These are phyloP conservation scores for Metroxylon sagu DNA, from an alignment of 176 grass and related monocot genomes.

Conservation along the genomic window DNA sequence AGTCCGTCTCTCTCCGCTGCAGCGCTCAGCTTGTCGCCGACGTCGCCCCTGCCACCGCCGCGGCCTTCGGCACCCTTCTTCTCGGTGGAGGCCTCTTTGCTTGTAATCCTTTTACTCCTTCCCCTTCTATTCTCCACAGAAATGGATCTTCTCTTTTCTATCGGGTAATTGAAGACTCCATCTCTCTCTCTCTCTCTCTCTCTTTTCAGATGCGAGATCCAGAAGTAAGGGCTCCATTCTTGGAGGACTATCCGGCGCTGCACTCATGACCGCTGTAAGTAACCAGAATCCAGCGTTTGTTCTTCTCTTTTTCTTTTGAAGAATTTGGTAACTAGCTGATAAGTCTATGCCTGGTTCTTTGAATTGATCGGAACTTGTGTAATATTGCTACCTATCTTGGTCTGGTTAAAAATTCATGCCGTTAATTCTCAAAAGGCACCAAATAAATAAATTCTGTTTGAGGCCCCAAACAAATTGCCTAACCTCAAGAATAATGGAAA, in stretches of 20 bases:
- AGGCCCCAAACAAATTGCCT: too few relatives aligned
- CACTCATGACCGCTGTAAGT: slow-evolving; percentile 76
- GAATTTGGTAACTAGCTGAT: slow-evolving; percentile 1
- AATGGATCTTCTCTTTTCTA: not conserved
- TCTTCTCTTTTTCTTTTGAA: not conserved
- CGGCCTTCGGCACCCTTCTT: slow-evolving; percentile 56
- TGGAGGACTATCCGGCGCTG: slow-evolving; percentile 63
- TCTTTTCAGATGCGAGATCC: slow-evolving; percentile 55
- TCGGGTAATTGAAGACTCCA: not conserved
- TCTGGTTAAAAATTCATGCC: not conserved
- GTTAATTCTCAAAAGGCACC: too few relatives aligned
- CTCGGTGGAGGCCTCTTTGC: slow-evolving; percentile 66
- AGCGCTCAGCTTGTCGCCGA: slow-evolving; percentile 35
- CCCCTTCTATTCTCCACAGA: not conserved
- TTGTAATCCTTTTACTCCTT: slow-evolving; percentile 23
- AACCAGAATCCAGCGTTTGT: not conserved
- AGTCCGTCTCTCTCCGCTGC: slow-evolving; percentile 18
- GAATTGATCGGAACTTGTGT: too few relatives aligned
- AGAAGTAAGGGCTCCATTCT: slow-evolving; percentile 79
- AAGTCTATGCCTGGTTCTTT: too few relatives aligned
- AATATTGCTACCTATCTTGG: not conserved
- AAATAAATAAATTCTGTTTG: too few relatives aligned
- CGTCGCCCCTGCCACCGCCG: slow-evolving; percentile 38
- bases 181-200: not conserved
- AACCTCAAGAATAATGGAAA: too few relatives aligned